Evolutionary conservation across 768 basidiomycete genomes (phyloP), one percentile per base, ranked within the genome.

Genomic region (Xerocomellus dryophilus): DNA sequence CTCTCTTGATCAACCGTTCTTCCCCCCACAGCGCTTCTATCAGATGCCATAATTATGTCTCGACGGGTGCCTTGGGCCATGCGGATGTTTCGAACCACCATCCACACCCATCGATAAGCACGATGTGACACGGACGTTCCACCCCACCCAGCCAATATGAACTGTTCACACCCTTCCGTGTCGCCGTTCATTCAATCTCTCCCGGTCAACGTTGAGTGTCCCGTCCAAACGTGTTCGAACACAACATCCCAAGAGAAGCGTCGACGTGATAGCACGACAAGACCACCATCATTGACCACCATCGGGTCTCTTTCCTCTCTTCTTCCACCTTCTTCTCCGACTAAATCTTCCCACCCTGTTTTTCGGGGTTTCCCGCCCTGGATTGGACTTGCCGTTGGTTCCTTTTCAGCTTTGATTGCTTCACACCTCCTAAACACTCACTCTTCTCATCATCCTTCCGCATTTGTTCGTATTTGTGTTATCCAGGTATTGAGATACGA

Each of bases 21-120:
- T 70, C 68, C 53, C 59, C 51, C 61, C 67, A 57, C 59, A 49
- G 39, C 8, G 43, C 66, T 56, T 57, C 58, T 15, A 54, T 58
- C 40, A 43, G 44, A 29, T 55, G 36, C 53, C 59, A 56, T 70
- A 63, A 61, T 57, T 3, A 43, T 62, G 36, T 52, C 47, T 54
- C 14, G 43, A 46, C 59, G 47, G 54, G 45, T 41, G 42, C 53
- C 55, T 46, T 54, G 54, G 36, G 18, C 38, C 52, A n/a, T 52
- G 55, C 39, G 44, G 40, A 53, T 51, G 47, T 15, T 38, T 42
- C 53, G 32, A 56, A 47, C 52, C 48, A 35, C 47, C 35, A 12
- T 29, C 27, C 25, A 32, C 21, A 31, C 12, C 5, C 11, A 46
- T 57, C 40, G 48, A 59, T 59, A 48, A 42, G 43, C 38, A 47